Base-by-base conservation (phyloP, 257 asterid species). In the Salvia splendens region DNA sequence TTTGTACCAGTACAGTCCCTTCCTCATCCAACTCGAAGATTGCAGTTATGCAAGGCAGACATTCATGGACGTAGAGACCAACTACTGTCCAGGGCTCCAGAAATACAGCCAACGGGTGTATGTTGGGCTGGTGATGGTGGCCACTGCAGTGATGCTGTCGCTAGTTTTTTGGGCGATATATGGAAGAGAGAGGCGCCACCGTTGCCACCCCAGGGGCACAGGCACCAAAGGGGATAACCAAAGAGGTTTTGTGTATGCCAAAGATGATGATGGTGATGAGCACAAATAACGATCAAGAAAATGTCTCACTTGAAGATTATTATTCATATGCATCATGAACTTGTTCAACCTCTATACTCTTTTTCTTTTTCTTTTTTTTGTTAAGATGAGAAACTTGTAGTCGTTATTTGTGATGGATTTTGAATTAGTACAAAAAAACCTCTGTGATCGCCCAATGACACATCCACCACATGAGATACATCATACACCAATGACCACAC, bases 181-280 rank as follows among this genome's bases (percentile, higher is more conserved):
- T 15, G 98, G 87, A 42, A 82, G 97, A 65, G 98, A 89, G 80
- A 85, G 96, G 71, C 78, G 83, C 17, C 96, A 89, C 79, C 88
- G 86, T 78, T 87, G 94, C 42, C 42, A 3, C 4, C 40, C 80
- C 35, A 93, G 85, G 78, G 88, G 89, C 1, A 84, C 73, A 50
- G 86, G 82, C 54, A 80, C 84, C 5, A 86, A 91, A 75, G 83
- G 74, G 67, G 87, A 80, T 53, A 65, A 4, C 24, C 74, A 77
- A 1, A 38, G 57, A 36, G 78, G 78, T 35, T 49, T 60, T 1
- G 87, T 79, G 52, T 91, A 88, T 64, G 82, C 91, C 2, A 91
- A 91, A 73, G 86, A 54, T 28, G 61, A 30, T 43, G 79, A 35
- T 15, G 78, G 74, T 32, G 83, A 77, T 16, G 61, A 71, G 66